phyloP scores from a whole-genome alignment of 2,329 filamentous ascomycete species.

The Fusarium caatingaense region DNA sequence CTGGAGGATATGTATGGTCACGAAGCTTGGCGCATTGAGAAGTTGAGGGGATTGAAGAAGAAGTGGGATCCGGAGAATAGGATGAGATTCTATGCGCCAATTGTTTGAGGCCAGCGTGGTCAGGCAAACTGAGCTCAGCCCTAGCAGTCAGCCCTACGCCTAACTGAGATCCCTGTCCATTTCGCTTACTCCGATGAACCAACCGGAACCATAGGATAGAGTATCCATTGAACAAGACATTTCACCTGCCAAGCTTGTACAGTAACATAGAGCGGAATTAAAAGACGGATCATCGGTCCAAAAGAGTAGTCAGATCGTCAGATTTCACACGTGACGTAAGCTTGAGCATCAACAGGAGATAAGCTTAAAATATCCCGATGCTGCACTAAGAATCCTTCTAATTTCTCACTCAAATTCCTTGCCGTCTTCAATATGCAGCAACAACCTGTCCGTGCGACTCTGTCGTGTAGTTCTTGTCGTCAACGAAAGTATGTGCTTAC shows the following conservation, averaged over 20 bases:
- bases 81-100: slow-evolving; percentile 45
- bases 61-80: slow-evolving; percentile 57
- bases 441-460: slow-evolving; percentile 9
- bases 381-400: background rate
- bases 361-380: slow-evolving; percentile 22
- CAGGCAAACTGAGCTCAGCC: slow-evolving; percentile 2
- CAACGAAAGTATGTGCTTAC: slow-evolving; percentile 12
- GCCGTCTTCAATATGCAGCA: background rate
- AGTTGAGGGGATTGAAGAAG: slow-evolving; percentile 57
- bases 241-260: background rate
- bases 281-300: background rate
- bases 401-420: background rate
- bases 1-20: slow-evolving; percentile 24
- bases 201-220: background rate
- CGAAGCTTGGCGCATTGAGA: slow-evolving; percentile 54
- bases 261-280: background rate
- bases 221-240: background rate
- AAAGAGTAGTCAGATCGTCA: slow-evolving; percentile 6
- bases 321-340: slow-evolving; percentile 18
- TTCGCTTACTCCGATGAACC: background rate
- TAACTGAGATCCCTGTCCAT: background rate
- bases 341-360: background rate
- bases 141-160: slow-evolving; percentile 12
- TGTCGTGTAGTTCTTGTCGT: slow-evolving; percentile 30
- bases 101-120: slow-evolving; percentile 16